Conservation (phyloP, 2,329 filamentous ascomycete genomes). For the Calycina herbarum region DNA sequence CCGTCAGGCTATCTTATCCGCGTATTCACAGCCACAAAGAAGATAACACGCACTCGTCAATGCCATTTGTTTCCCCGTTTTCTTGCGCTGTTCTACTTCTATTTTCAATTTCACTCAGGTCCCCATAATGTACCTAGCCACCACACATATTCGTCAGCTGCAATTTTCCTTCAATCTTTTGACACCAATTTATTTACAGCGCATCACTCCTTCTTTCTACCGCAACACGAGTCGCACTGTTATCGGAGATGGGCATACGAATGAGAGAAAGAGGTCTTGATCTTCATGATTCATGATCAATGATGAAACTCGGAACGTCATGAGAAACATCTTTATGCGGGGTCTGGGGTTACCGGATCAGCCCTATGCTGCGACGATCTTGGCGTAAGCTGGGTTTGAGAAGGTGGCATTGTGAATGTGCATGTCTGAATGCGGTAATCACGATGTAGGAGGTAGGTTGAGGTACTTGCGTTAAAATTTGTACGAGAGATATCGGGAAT, state of each 20-base stretch:
- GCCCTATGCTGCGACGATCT: conserved; percentile 1
- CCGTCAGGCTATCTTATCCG: neutral
- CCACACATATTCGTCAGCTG: neutral
- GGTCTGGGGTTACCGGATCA: neutral
- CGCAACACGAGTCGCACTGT: neutral
- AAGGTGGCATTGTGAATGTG: neutral
- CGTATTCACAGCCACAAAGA: neutral
- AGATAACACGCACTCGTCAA: neutral
- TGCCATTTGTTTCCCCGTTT: neutral
- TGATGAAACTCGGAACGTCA: neutral
- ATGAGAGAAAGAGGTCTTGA: neutral
- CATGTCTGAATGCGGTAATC: conserved; percentile 3
- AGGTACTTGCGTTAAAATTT: no score
- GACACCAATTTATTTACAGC: neutral
- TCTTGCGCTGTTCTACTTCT: neutral
- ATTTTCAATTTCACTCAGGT: neutral
- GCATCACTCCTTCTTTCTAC: neutral
- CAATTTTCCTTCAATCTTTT: neutral
- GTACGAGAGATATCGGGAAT: no score
- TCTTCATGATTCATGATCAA: neutral
- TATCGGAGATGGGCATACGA: neutral
- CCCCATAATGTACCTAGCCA: neutral
- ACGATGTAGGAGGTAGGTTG: no score
- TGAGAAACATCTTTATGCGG: neutral
- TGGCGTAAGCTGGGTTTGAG: neutral